Evolutionary conservation across 352 stramenopile genomes (phyloP), one percentile per base, ranked within the genome.

Genomic region (Pythium brachiatum): DNA sequence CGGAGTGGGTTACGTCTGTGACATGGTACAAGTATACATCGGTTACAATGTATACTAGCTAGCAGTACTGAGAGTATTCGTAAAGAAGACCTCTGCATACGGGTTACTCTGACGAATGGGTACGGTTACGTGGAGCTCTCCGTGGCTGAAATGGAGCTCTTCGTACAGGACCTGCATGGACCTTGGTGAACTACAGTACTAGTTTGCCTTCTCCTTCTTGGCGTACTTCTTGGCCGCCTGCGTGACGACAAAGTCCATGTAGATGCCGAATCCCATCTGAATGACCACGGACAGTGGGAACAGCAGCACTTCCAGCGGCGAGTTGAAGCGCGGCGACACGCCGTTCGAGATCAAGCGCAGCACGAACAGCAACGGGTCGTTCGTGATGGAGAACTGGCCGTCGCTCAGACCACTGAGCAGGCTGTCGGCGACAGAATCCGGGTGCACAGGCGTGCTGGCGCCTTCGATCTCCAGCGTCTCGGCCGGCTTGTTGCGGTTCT

Each of bases 401-500:
- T 87, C 67, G 53, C 66, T 72, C 26, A 93, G 62, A 26, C 82
- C 82, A 41, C 82, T 62, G 60, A 95, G 79, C 43, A 95, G 63
- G 23, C 70, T 76, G 58, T 90, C 69, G 9, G 84, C 84, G 60
- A 92, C 83, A 15, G 69, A 63, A 67, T 92, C 81, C 0, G 86
- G 81, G 36, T 79, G 63, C 32, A 75, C 60, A 4, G 72, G 63
- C 57, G 76, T 72, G 50, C 62, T 86, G 31, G 79, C 62, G 54
- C 80, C 85, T 64, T 94, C 83, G 54, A 96, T 94, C 34, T 73
- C 81, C 46, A 77, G 84, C 21, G 82, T 90, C 74, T 90, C 83
- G 9, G 65, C 60, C 0, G 85, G 85, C 51, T 94, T 94, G 32
- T 74, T 88, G 60, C 70, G 74, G 64, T 94, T 88, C 56, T 96